These are phyloP conservation scores for Pseudocercospora musae DNA, from an alignment of 2,329 filamentous ascomycete species.

Conservation along the genomic window DNA sequence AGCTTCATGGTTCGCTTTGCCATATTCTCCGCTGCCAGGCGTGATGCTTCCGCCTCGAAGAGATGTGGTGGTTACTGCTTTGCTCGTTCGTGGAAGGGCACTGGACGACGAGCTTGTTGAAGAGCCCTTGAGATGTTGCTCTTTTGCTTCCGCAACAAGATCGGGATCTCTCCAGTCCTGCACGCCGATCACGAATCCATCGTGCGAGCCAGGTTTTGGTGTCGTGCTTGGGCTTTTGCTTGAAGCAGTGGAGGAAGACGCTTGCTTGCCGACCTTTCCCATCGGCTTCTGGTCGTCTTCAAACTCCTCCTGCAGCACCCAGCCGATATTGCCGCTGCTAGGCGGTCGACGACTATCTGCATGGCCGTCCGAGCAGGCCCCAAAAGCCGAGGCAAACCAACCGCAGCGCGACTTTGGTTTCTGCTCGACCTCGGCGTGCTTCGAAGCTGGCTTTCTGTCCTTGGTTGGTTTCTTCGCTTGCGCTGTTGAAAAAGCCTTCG, in stretches of 20 bases:
- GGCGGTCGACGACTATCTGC: slow-evolving; percentile 61
- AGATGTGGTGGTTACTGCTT: slow-evolving; percentile 23
- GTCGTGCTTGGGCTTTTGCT: slow-evolving; percentile 34
- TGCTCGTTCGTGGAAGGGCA: slow-evolving; percentile 24
- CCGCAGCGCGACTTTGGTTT: slow-evolving; percentile 20
- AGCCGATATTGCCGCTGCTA: slow-evolving; percentile 70
- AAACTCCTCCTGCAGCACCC: slow-evolving; percentile 67
- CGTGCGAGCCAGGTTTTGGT: slow-evolving; percentile 38
- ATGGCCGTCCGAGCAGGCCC: slow-evolving; percentile 12
- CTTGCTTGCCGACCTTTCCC: slow-evolving; percentile 21
- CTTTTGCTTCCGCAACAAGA: slow-evolving; percentile 51
- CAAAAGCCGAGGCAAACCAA: slow-evolving; percentile 47
- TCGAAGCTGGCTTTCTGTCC: slow-evolving; percentile 28
- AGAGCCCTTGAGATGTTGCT: slow-evolving; percentile 22
- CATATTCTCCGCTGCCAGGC: slow-evolving; percentile 70
- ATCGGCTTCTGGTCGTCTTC: slow-evolving; percentile 55
- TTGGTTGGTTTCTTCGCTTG: slow-evolving; percentile 12
- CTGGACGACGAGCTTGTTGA: slow-evolving; percentile 25
- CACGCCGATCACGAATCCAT: slow-evolving; percentile 76
- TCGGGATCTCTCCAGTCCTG: slow-evolving; percentile 85
- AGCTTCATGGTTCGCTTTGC: slow-evolving; percentile 37
- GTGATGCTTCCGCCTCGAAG: slow-evolving; percentile 64
- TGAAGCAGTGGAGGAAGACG: slow-evolving; percentile 28
- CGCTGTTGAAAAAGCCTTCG: slow-evolving; percentile 21
- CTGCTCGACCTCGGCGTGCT: slow-evolving; percentile 10